A percentile compares a stretch with the other conserved stretches of the same genome.
Evolutionary conservation across 805 yeast species (phyloP).

Genomic region (Barnettozyma siamensis): DNA sequence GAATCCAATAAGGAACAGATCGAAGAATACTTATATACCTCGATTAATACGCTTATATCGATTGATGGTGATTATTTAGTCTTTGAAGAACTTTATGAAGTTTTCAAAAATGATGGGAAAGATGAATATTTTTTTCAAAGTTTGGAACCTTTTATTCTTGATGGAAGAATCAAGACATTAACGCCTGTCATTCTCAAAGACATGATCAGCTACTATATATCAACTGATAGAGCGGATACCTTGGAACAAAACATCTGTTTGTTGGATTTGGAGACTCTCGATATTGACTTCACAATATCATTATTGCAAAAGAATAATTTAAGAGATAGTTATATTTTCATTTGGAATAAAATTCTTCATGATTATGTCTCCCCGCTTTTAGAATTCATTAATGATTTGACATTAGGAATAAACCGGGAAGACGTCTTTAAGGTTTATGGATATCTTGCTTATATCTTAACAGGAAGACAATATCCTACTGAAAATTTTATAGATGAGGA

Average conservation of each 20-base stretch:
- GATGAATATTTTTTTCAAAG: conserved; percentile 41
- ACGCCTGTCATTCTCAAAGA: conserved; percentile 62
- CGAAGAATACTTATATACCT: conserved; percentile 29
- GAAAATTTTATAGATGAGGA: conserved; percentile 39
- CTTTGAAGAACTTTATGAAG: conserved; percentile 42
- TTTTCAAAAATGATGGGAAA: conserved; percentile 27
- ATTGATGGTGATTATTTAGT: conserved; percentile 31
- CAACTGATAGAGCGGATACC: conserved; percentile 34
- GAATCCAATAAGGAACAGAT: conserved; percentile 20
- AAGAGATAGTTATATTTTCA: conserved; percentile 57
- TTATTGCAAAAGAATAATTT: conserved; percentile 53
- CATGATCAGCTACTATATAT: conserved; percentile 48
- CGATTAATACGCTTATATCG: conserved; percentile 37
- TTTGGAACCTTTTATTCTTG: conserved; percentile 46
- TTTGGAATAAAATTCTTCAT: conserved; percentile 63
- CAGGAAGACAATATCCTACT: conserved; percentile 80
- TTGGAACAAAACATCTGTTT: conserved; percentile 68
- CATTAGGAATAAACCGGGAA: neutral
- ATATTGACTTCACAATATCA: conserved; percentile 68
- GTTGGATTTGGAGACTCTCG: conserved; percentile 61
- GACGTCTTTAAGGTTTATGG: conserved; percentile 38
- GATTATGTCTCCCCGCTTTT: conserved; percentile 71
- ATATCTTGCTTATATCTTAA: conserved; percentile 62
- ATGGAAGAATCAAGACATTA: conserved; percentile 39
- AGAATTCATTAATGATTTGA: conserved; percentile 43